Evolutionary conservation across 306 rosid species (phyloP).

Genomic region (Prunus salicina): DNA sequence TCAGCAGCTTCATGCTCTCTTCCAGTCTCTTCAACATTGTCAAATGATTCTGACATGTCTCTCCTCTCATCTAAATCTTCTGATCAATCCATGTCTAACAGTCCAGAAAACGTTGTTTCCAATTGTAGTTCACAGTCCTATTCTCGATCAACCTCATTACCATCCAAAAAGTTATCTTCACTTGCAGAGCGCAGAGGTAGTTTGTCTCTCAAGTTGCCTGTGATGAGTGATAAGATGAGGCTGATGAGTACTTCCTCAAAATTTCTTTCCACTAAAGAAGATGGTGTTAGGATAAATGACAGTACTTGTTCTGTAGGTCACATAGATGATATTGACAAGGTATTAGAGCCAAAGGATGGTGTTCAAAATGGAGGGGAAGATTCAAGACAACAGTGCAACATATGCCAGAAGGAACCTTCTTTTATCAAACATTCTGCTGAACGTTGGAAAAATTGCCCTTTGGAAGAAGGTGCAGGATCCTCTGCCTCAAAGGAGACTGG

Average conservation of each 20-base stretch:
- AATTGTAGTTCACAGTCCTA: slow-evolving; percentile 36
- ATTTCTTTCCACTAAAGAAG: slow-evolving; percentile 34
- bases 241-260: slow-evolving; percentile 35
- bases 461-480: slow-evolving; percentile 30
- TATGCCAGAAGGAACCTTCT: slow-evolving; percentile 27
- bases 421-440: slow-evolving; percentile 31
- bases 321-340: slow-evolving; percentile 26
- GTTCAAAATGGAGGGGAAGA: slow-evolving; percentile 33
- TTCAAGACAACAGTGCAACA: slow-evolving; percentile 38
- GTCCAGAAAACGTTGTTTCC: slow-evolving; percentile 41
- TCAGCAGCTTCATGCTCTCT: slow-evolving; percentile 39
- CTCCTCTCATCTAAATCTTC: slow-evolving; percentile 44
- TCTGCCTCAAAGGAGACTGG: slow-evolving; percentile 33
- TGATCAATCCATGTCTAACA: slow-evolving; percentile 38
- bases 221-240: slow-evolving; percentile 44
- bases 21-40: slow-evolving; percentile 46
- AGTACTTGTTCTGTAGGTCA: slow-evolving; percentile 31
- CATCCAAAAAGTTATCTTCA: slow-evolving; percentile 63
- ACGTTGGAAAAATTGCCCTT: slow-evolving; percentile 23
- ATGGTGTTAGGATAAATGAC: slow-evolving; percentile 27
- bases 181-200: slow-evolving; percentile 93
- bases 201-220: slow-evolving; percentile 70
- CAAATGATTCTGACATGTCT: slow-evolving; percentile 56
- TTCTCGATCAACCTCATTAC: slow-evolving; percentile 40
- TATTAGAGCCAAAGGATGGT: slow-evolving; percentile 27